A percentile compares a stretch with the other conserved stretches of the same genome.
Conservation (phyloP, 2,329 filamentous ascomycete species). For the Metarhizium anisopliae region DNA sequence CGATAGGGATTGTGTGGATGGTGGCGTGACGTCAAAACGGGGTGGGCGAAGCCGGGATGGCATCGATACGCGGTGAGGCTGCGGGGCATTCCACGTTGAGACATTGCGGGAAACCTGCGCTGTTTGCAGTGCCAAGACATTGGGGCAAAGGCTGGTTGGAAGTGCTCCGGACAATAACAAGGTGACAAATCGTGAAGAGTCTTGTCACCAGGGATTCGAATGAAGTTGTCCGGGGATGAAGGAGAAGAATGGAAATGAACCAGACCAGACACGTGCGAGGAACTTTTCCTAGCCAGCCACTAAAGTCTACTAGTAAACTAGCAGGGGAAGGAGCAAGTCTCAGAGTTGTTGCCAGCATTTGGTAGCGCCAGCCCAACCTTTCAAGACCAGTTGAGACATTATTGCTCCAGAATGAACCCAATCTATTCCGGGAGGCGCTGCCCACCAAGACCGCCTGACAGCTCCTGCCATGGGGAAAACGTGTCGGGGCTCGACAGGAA, state of each 20-base stretch:
- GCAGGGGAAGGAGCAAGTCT: not conserved
- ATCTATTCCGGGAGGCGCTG: too few relatives aligned
- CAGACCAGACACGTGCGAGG: not conserved
- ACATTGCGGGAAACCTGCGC: not conserved
- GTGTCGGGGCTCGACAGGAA: too few relatives aligned
- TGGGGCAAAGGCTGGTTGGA: not conserved
- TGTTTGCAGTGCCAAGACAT: slow-evolving; percentile 1
- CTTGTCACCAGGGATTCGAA: not conserved
- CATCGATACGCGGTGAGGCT: not conserved
- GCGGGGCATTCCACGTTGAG: not conserved
- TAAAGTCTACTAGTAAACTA: not conserved
- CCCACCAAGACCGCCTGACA: too few relatives aligned
- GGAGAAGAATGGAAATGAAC: not conserved
- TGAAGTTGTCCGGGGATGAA: not conserved
- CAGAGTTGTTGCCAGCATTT: too few relatives aligned
- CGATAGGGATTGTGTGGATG: not conserved
- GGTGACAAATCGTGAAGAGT: not conserved
- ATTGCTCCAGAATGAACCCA: too few relatives aligned
- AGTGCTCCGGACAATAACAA: not conserved
- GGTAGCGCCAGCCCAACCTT: too few relatives aligned
- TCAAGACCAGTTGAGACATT: too few relatives aligned
- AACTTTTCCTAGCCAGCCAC: not conserved
- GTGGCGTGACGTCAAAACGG: slow-evolving; percentile 1
- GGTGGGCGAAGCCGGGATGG: not conserved
- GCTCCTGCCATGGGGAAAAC: too few relatives aligned